Conservation (phyloP, 805 yeast genomes). For the Metschnikowia kunwiensis region DNA sequence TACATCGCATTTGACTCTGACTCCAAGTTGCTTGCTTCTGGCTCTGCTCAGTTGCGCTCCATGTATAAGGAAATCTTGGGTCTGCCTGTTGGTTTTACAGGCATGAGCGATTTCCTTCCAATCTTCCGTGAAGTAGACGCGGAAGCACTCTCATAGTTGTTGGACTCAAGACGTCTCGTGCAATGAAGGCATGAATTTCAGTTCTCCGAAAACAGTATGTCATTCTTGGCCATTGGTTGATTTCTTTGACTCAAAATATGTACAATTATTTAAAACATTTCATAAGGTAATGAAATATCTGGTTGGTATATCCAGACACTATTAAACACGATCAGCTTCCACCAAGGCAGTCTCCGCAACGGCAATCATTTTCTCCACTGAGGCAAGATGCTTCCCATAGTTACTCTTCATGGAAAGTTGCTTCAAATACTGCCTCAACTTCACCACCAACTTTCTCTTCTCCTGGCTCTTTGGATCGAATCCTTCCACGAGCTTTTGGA, state of each 20-base stretch:
- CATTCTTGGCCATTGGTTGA: neutral
- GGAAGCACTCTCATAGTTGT: too few species aligned
- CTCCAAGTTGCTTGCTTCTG: constrained; percentile 7
- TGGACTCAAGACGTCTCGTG: neutral
- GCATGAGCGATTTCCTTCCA: constrained; percentile 6
- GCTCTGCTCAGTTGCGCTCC: constrained; percentile 10
- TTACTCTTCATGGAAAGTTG: constrained; percentile 60
- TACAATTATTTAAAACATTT: constrained; percentile 2
- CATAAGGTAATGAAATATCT: neutral
- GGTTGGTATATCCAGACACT: too few species aligned
- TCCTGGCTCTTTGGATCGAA: constrained; percentile 59
- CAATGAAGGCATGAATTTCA: neutral
- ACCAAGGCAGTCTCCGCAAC: constrained; percentile 49
- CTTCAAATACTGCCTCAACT: constrained; percentile 77
- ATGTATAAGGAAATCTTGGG: constrained; percentile 8
- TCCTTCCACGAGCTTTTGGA: constrained; percentile 87
- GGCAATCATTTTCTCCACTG: constrained; percentile 69
- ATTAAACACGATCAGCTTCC: constrained; percentile 30
- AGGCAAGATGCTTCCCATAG: constrained; percentile 79
- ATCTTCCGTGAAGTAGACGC: constrained; percentile 5
- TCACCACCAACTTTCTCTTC: constrained; percentile 64
- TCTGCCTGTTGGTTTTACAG: constrained; percentile 8
- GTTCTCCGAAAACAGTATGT: neutral
- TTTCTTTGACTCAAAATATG: constrained; percentile 1
- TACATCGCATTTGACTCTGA: constrained; percentile 9